phyloP scores from a whole-genome alignment of 23 red algal species.

The Gracilariopsis chorda region DNA sequence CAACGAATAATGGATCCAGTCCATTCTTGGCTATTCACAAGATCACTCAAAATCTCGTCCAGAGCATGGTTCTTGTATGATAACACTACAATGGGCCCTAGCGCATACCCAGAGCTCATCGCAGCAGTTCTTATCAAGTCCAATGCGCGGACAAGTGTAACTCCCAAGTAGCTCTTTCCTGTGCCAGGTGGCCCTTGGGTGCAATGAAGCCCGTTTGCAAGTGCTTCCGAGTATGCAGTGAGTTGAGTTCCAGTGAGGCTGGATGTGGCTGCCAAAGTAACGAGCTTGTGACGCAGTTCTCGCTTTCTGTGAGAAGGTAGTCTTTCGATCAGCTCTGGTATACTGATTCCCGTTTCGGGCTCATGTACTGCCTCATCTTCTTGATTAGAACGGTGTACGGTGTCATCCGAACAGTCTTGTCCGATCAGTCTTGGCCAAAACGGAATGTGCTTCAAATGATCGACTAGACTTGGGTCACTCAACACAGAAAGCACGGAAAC shows the following conservation, averaged over 20 bases:
- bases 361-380: too few relatives aligned
- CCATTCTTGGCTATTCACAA: neutral
- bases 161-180: conserved; percentile 55
- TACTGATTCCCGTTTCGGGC: too few relatives aligned
- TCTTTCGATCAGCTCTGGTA: too few relatives aligned
- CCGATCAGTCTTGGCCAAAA: conserved; percentile 28
- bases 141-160: conserved; percentile 28
- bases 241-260: conserved; percentile 29
- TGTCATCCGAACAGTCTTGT: too few relatives aligned
- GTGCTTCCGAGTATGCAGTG: neutral
- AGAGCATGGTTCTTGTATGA: conserved; percentile 61
- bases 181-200: conserved; percentile 54
- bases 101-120: neutral
- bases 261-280: neutral
- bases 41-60: conserved; percentile 31
- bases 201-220: conserved; percentile 31
- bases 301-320: neutral
- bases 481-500: conserved; percentile 43
- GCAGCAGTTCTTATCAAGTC: conserved; percentile 22
- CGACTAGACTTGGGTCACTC: neutral
- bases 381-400: too few relatives aligned
- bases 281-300: neutral
- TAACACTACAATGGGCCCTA: conserved; percentile 48
- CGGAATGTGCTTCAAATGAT: conserved; percentile 33
- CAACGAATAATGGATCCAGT: conserved; percentile 24